A percentile compares a stretch with the other conserved stretches of the same genome.
Conservation (phyloP, 2,329 filamentous ascomycete genomes). For the Polychaeton citri region DNA sequence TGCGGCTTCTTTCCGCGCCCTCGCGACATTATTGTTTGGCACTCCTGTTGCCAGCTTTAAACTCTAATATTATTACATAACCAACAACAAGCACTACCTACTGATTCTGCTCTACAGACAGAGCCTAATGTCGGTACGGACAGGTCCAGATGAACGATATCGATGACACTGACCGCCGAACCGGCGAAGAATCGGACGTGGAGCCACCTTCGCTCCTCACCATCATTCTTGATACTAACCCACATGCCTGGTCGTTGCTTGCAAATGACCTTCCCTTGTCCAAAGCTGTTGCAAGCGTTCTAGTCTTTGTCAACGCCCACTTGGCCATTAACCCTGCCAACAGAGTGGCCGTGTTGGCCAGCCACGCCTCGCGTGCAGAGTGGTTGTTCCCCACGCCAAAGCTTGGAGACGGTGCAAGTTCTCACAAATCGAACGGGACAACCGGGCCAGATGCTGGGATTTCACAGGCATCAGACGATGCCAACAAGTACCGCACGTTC, state of each 20-base stretch:
- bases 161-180: constrained; percentile 39
- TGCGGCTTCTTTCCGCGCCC: too few species aligned
- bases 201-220: constrained; percentile 68
- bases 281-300: constrained; percentile 72
- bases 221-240: constrained; percentile 91
- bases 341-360: constrained; percentile 81
- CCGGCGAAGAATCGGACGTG: constrained; percentile 18
- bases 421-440: constrained; percentile 11
- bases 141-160: constrained; percentile 43
- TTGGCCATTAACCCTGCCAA: constrained; percentile 88
- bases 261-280: constrained; percentile 63
- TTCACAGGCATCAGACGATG: constrained; percentile 28
- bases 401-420: constrained; percentile 7
- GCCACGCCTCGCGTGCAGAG: constrained; percentile 70
- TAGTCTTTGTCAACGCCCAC: constrained; percentile 95
- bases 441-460: constrained; percentile 11
- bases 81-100: too few species aligned
- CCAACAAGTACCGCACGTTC: constrained; percentile 92
- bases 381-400: constrained; percentile 75
- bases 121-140: too few species aligned
- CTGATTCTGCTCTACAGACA: too few species aligned
- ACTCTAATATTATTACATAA: too few species aligned
- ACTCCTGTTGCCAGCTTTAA: too few species aligned
- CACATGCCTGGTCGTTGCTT: constrained; percentile 79
- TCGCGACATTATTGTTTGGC: too few species aligned